Percentiles rank a stretch among this genome's conserved stretches.
Conservation (phyloP, 2,329 filamentous ascomycete genomes). For the Xylariaceae sp. region DNA sequence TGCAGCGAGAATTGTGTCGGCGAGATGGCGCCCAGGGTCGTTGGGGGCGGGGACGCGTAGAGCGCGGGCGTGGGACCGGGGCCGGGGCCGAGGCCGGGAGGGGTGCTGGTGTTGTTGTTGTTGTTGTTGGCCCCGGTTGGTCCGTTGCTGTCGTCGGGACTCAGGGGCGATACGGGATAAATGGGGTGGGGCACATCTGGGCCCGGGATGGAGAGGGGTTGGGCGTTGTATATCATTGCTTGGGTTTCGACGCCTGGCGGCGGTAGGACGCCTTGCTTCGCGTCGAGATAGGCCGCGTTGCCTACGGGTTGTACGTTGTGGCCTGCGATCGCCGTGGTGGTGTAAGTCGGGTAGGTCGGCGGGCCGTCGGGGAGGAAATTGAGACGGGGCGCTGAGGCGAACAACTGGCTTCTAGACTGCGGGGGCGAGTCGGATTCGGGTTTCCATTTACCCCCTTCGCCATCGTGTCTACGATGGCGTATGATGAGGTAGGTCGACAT, state of each 20-base stretch:
- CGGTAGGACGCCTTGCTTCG: conserved; percentile 5
- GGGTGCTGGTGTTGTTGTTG: background rate
- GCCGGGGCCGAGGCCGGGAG: no score
- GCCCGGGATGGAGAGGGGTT: conserved; percentile 14
- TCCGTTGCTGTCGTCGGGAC: background rate
- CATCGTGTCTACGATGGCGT: conserved; percentile 8
- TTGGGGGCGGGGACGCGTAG: background rate
- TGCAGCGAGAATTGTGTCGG: background rate
- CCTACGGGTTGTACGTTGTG: background rate
- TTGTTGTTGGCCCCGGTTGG: background rate
- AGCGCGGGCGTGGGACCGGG: no score
- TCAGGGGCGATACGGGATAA: conserved; percentile 15
- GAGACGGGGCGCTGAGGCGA: background rate
- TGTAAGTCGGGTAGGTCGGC: conserved; percentile 3
- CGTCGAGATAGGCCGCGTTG: conserved; percentile 7
- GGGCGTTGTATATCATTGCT: conserved; percentile 12
- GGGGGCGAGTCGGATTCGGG: conserved; percentile 5
- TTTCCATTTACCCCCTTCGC: background rate
- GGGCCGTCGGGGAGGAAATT: background rate
- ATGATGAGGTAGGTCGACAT: conserved; percentile 19
- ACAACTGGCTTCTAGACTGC: background rate
- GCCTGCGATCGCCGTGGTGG: background rate
- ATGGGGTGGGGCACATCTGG: conserved; percentile 7
- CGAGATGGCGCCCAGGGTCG: background rate
- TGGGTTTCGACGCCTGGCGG: conserved; percentile 10